Evolutionary conservation across 768 basidiomycete species (phyloP).

Genomic region (Rhizopogon rudus): DNA sequence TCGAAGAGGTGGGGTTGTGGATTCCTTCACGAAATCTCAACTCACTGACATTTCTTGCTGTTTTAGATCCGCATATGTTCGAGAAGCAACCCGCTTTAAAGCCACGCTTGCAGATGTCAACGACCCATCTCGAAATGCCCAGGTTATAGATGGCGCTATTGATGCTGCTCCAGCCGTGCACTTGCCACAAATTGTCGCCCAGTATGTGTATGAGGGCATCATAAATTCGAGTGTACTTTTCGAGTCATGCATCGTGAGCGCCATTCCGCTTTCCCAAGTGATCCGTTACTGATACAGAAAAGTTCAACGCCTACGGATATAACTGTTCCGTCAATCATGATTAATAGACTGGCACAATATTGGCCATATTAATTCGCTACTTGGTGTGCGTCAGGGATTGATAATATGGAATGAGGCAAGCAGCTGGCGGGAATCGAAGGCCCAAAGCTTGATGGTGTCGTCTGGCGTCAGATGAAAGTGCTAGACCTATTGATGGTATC

Average conservation of each 20-base stretch:
- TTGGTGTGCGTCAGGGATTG: too few relatives aligned
- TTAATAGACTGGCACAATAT: too few relatives aligned
- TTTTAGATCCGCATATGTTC: conserved; percentile 15
- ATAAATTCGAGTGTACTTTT: conserved; percentile 18
- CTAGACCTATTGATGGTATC: too few relatives aligned
- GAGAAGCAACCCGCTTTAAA: conserved; percentile 23
- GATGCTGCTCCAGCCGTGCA: conserved; percentile 12
- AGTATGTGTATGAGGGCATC: conserved; percentile 14
- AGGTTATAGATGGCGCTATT: conserved; percentile 17
- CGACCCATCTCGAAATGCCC: conserved; percentile 8
- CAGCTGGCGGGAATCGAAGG: too few relatives aligned
- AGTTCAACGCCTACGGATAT: not conserved
- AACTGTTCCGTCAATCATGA: too few relatives aligned
- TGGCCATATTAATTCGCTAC: too few relatives aligned
- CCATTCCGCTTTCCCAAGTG: too few relatives aligned
- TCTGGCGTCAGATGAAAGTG: too few relatives aligned
- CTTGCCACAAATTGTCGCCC: conserved; percentile 19
- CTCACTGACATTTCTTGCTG: not conserved
- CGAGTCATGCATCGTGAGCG: conserved; percentile 19
- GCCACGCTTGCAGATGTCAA: conserved; percentile 8
- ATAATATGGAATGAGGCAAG: too few relatives aligned
- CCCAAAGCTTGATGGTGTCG: too few relatives aligned
- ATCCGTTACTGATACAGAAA: not conserved
- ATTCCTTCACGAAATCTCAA: not conserved
- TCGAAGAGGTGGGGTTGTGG: conserved; percentile 9